Evolutionary conservation across 2,329 filamentous ascomycete species (phyloP).

Genomic region (Lecanoromycetidae sp.): DNA sequence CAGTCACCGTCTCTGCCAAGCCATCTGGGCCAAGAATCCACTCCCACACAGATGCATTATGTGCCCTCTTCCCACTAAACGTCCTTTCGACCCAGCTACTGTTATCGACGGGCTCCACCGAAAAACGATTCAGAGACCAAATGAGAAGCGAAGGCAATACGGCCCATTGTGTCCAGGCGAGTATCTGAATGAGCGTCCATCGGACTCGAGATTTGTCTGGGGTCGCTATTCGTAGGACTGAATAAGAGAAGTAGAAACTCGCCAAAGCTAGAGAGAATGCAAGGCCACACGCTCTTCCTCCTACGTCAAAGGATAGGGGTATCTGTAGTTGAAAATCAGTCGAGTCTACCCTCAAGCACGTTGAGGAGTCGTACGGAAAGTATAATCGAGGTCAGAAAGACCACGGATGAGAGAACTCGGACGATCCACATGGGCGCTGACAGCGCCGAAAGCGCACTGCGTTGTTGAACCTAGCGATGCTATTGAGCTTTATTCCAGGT

Average conservation of each 20-base stretch:
- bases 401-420: slow-evolving; percentile 62
- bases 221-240: slow-evolving; percentile 64
- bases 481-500: background rate
- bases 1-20: slow-evolving; percentile 62
- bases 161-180: slow-evolving; percentile 73
- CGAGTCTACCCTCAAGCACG: background rate
- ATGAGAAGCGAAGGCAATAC: slow-evolving; percentile 78
- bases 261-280: slow-evolving; percentile 86
- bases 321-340: background rate
- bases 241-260: slow-evolving; percentile 82
- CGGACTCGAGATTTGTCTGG: slow-evolving; percentile 67
- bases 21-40: slow-evolving; percentile 86
- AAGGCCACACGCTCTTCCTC: slow-evolving; percentile 83
- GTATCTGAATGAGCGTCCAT: slow-evolving; percentile 54
- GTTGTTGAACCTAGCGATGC: slow-evolving; percentile 22
- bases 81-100: slow-evolving; percentile 70
- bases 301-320: slow-evolving; percentile 94
- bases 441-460: slow-evolving; percentile 37
- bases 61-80: slow-evolving; percentile 53
- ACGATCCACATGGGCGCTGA: slow-evolving; percentile 67
- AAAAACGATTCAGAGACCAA: slow-evolving; percentile 91
- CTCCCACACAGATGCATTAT: slow-evolving; percentile 55
- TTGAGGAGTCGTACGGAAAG: slow-evolving; percentile 53
- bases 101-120: slow-evolving; percentile 53
- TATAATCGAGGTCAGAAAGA: slow-evolving; percentile 84